These are phyloP conservation scores for Claviceps capensis DNA, from an alignment of 2,329 filamentous ascomycete genomes.

Conservation along the genomic window DNA sequence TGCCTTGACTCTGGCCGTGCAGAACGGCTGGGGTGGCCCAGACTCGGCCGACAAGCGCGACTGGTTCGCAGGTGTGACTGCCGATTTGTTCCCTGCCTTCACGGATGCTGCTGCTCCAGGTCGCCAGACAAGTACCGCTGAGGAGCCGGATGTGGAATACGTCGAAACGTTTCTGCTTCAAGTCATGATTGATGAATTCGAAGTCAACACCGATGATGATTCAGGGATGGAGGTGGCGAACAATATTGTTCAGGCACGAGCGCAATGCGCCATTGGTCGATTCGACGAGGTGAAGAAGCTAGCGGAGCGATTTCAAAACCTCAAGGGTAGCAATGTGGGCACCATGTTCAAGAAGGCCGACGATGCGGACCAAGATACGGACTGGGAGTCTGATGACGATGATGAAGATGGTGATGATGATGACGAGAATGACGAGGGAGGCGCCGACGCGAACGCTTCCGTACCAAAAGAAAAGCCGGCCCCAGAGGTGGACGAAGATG, in stretches of 20 bases:
- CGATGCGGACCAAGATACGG: slow-evolving; percentile 42
- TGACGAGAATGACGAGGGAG: slow-evolving; percentile 43
- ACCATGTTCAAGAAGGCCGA: slow-evolving; percentile 41
- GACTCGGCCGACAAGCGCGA: slow-evolving; percentile 79
- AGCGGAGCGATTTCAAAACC: slow-evolving; percentile 47
- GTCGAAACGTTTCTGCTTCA: slow-evolving; percentile 76
- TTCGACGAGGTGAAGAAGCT: slow-evolving; percentile 52
- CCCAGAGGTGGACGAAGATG: slow-evolving; percentile 68
- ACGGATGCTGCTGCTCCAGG: slow-evolving; percentile 20
- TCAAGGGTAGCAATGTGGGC: slow-evolving; percentile 44
- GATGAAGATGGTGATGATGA: slow-evolving; percentile 49
- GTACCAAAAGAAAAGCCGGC: slow-evolving; percentile 47
- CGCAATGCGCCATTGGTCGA: slow-evolving; percentile 49
- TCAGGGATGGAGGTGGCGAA: slow-evolving; percentile 61
- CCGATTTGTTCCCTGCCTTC: slow-evolving; percentile 66
- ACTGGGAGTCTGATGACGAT: slow-evolving; percentile 48
- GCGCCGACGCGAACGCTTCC: slow-evolving; percentile 51
- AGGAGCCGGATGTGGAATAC: slow-evolving; percentile 58
- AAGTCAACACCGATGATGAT: slow-evolving; percentile 83
- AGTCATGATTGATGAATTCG: slow-evolving; percentile 92
- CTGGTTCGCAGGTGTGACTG: slow-evolving; percentile 85
- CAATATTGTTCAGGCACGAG: slow-evolving; percentile 55
- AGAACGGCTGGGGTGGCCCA: slow-evolving; percentile 78
- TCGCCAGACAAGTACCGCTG: slow-evolving; percentile 14
- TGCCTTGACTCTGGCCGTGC: slow-evolving; percentile 72